A percentile compares a stretch with the other conserved stretches of the same genome.
Conservation (phyloP, 306 rosid genomes). For the Adenanthera pavonina region DNA sequence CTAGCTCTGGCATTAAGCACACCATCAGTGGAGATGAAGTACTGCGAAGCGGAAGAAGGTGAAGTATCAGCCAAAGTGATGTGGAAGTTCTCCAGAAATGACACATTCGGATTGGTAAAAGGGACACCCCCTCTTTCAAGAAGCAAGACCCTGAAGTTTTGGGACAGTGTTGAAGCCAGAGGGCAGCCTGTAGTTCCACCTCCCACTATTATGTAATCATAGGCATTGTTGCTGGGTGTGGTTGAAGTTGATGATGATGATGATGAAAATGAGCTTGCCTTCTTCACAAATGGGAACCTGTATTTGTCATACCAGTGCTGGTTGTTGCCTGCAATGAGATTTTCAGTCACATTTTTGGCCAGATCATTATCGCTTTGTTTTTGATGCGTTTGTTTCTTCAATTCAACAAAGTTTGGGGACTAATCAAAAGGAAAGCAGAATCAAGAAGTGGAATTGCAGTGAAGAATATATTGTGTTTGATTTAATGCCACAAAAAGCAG, state of each 20-base stretch:
- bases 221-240: conserved; percentile 42
- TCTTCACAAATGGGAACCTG: conserved; percentile 69
- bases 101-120: conserved; percentile 74
- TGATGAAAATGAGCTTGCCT: conserved; percentile 76
- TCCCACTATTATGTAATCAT: conserved; percentile 78
- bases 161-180: conserved; percentile 73
- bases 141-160: conserved; percentile 63
- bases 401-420: neutral
- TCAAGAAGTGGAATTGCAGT: neutral
- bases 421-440: neutral
- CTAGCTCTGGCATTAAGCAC: conserved; percentile 82
- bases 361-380: neutral
- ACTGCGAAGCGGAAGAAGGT: conserved; percentile 82
- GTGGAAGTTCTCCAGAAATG: conserved; percentile 72
- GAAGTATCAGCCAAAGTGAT: conserved; percentile 76
- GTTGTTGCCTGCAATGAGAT: conserved; percentile 40
- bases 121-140: conserved; percentile 91
- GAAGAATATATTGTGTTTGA: neutral
- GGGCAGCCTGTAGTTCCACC: conserved; percentile 95
- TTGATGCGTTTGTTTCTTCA: neutral
- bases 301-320: conserved; percentile 8
- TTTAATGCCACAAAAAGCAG: neutral
- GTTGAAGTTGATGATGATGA: conserved; percentile 60
- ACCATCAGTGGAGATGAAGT: conserved; percentile 82
- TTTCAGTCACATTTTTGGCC: neutral